phyloP scores from a whole-genome alignment of 495 filamentous ascomycete genomes.

The Viridothelium virens region DNA sequence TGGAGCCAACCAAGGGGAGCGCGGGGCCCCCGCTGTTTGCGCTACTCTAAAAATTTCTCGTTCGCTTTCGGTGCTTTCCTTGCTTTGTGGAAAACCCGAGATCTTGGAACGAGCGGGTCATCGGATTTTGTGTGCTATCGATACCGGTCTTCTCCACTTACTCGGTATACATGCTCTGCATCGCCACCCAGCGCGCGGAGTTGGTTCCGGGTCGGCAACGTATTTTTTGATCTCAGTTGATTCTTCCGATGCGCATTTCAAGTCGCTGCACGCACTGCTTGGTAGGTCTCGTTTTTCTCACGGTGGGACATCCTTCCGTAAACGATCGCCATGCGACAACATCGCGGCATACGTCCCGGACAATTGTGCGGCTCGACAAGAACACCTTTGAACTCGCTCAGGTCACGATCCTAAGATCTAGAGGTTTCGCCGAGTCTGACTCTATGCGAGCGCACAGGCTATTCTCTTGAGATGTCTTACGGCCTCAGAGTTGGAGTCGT shows the following conservation, averaged over 20 bases:
- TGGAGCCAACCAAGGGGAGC: background rate
- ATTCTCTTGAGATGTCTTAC: too few species aligned
- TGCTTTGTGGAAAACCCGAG: background rate
- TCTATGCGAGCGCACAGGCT: too few species aligned
- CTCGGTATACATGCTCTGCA: background rate
- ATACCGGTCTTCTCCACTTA: background rate
- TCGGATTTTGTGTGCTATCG: background rate
- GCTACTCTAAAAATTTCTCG: too few species aligned
- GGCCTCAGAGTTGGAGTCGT: too few species aligned
- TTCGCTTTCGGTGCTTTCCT: background rate
- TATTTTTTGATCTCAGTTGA: background rate
- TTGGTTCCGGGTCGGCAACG: background rate
- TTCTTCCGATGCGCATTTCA: background rate
- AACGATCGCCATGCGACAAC: too few species aligned
- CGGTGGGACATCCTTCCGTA: too few species aligned
- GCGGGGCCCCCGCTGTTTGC: too few species aligned
- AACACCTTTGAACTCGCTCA: too few species aligned
- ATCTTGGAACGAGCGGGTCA: conserved; percentile 10
- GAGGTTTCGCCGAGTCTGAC: too few species aligned
- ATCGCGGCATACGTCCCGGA: too few species aligned
- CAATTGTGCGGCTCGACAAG: too few species aligned
- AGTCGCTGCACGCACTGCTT: background rate
- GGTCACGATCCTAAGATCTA: too few species aligned
- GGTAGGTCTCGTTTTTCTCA: background rate
- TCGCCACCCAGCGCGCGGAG: background rate